Evolutionary conservation across 1,284 basidiomycete genomes (phyloP).

Genomic region (Tilletia caries): DNA sequence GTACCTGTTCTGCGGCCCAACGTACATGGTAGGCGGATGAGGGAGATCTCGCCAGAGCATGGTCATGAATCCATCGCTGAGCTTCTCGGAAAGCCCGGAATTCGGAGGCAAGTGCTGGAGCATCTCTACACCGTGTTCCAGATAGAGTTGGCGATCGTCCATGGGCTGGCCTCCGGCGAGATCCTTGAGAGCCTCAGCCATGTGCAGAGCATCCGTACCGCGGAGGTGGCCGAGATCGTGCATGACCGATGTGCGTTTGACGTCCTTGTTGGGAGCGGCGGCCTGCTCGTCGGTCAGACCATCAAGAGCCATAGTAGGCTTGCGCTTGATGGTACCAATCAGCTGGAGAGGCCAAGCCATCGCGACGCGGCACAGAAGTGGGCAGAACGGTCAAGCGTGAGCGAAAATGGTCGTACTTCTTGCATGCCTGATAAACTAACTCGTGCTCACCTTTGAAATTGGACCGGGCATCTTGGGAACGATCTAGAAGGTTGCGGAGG

Average conservation of each 20-base stretch:
- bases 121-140: conserved; percentile 36
- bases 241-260: conserved; percentile 20
- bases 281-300: conserved; percentile 23
- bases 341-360: conserved; percentile 9
- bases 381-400: background rate
- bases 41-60: conserved; percentile 60
- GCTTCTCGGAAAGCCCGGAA: conserved; percentile 19
- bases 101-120: conserved; percentile 33
- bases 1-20: conserved; percentile 57
- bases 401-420: background rate
- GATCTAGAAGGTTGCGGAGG: no score
- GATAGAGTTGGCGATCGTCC: conserved; percentile 41
- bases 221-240: conserved; percentile 21
- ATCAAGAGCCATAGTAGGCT: conserved; percentile 21
- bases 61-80: conserved; percentile 25
- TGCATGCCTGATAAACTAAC: no score
- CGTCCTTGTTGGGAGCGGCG: conserved; percentile 11
- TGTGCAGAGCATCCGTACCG: conserved; percentile 20
- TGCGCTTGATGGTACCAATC: conserved; percentile 24
- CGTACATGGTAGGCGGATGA: conserved; percentile 68
- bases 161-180: conserved; percentile 22
- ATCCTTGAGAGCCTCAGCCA: conserved; percentile 22
- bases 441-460: conserved; percentile 15
- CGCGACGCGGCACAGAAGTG: background rate
- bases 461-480: conserved; percentile 8